These are phyloP conservation scores for Gentiana macrophylla DNA, from an alignment of 257 asterid species.

Conservation along the genomic window DNA sequence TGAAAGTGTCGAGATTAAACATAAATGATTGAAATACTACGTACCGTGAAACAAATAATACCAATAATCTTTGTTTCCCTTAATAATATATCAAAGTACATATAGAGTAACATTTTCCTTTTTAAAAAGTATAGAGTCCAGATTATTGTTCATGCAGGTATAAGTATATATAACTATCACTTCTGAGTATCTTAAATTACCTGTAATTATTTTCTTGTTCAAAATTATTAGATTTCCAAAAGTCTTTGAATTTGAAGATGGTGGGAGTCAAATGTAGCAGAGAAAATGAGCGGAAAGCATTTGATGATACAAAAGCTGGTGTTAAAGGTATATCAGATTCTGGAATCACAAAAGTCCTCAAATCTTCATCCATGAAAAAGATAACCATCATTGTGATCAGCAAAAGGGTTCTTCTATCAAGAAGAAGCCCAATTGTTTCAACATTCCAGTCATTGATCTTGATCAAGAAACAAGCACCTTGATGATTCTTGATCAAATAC, in stretches of 20 bases:
- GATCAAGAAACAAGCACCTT: constrained; percentile 15
- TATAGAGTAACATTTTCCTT: no score
- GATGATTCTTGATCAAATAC: constrained; percentile 21
- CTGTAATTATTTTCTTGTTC: no score
- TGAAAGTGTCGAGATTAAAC: no score
- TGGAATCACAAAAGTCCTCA: constrained; percentile 25
- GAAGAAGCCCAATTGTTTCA: neutral
- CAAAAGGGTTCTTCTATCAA: constrained; percentile 4
- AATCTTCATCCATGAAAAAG: constrained; percentile 25
- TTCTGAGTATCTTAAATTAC: no score
- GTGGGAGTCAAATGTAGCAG: constrained; percentile 2
- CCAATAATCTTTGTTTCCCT: no score
- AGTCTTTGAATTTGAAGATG: neutral
- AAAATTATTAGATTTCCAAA: no score
- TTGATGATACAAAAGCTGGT: constrained; percentile 38
- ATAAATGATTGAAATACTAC: no score
- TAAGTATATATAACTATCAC: no score
- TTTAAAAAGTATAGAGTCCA: no score
- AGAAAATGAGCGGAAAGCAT: constrained; percentile 22
- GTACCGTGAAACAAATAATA: no score
- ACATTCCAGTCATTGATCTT: constrained; percentile 40
- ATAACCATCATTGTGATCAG: constrained; percentile 15
- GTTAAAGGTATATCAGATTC: constrained; percentile 42
- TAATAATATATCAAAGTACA: no score
- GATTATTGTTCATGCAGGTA: no score